Conservation (phyloP, 2,329 filamentous ascomycete genomes). For the Phyllachora maydis region DNA sequence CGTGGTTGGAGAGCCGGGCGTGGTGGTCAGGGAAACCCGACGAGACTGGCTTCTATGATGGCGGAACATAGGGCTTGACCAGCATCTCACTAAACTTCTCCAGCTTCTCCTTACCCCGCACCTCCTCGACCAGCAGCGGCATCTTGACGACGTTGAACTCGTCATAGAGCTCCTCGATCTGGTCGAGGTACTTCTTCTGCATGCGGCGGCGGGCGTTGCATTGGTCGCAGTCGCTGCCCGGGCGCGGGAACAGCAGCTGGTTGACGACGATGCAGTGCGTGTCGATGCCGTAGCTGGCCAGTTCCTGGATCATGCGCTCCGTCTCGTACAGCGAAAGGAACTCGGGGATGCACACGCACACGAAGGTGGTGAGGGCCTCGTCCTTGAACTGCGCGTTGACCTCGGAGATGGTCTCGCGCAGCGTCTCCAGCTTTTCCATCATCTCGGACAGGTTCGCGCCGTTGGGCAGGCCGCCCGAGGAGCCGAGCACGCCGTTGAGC, state of each 20-base stretch:
- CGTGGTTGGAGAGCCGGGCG: no score
- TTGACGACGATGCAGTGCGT: slow-evolving; percentile 97
- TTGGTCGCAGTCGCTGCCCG: slow-evolving; percentile 74
- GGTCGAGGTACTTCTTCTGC: slow-evolving; percentile 98
- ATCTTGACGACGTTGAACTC: slow-evolving; percentile 99
- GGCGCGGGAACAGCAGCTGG: slow-evolving; percentile 82
- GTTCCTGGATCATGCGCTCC: slow-evolving; percentile 98
- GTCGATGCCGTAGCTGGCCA: slow-evolving; percentile 83
- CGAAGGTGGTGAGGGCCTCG: slow-evolving; percentile 83
- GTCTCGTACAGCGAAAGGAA: slow-evolving; percentile 96
- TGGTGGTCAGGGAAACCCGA: no score
- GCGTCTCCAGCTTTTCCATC: slow-evolving; percentile 81
- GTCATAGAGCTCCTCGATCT: slow-evolving; percentile 96
- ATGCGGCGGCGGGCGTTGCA: slow-evolving; percentile 90
- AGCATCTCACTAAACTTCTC: slow-evolving; percentile 82
- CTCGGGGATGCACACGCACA: slow-evolving; percentile 96
- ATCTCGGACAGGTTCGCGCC: slow-evolving; percentile 87
- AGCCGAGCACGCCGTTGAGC: slow-evolving; percentile 79
- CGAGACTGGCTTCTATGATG: no score
- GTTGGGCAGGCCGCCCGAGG: slow-evolving; percentile 48
- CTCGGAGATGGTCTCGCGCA: slow-evolving; percentile 83
- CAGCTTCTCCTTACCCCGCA: slow-evolving; percentile 82
- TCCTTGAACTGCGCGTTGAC: slow-evolving; percentile 99
- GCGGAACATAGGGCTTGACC: slow-evolving; percentile 53
- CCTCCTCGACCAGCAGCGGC: slow-evolving; percentile 88